These are phyloP conservation scores for Melaleuca quinquenervia DNA, from an alignment of 345 rosid species.

Conservation along the genomic window DNA sequence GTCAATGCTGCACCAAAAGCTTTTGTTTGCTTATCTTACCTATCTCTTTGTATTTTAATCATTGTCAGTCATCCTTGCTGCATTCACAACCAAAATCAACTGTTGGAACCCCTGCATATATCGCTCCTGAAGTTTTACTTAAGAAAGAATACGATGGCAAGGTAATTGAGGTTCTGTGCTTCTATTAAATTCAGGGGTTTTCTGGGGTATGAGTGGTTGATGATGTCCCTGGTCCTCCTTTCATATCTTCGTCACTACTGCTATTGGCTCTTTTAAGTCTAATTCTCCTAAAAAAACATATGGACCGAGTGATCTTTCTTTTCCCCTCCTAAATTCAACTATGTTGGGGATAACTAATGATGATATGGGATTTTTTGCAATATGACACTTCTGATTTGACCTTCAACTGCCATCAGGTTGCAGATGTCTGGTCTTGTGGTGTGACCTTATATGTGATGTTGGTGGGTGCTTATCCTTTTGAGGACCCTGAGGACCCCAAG, in stretches of 20 bases:
- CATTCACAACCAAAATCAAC: conserved; percentile 97
- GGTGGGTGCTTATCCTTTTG: conserved; percentile 98
- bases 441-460: conserved; percentile 95
- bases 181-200: background rate
- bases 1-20: background rate
- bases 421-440: conserved; percentile 99
- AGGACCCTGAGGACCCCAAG: conserved; percentile 96
- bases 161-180: conserved; percentile 23
- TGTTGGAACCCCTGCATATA: conserved; percentile 99
- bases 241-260: background rate
- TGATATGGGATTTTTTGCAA: background rate
- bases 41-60: background rate
- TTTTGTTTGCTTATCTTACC: background rate
- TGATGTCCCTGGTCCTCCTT: background rate
- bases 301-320: background rate
- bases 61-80: conserved; percentile 73
- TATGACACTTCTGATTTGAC: background rate
- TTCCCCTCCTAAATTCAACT: background rate
- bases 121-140: conserved; percentile 95
- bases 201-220: background rate
- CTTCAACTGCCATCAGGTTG: conserved; percentile 41
- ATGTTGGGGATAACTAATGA: background rate
- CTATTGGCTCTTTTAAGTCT: background rate
- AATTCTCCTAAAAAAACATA: background rate
- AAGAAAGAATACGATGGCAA: conserved; percentile 98